Base-by-base conservation (phyloP, 495 filamentous ascomycete genomes). In the Chaetomium fimeti region DNA sequence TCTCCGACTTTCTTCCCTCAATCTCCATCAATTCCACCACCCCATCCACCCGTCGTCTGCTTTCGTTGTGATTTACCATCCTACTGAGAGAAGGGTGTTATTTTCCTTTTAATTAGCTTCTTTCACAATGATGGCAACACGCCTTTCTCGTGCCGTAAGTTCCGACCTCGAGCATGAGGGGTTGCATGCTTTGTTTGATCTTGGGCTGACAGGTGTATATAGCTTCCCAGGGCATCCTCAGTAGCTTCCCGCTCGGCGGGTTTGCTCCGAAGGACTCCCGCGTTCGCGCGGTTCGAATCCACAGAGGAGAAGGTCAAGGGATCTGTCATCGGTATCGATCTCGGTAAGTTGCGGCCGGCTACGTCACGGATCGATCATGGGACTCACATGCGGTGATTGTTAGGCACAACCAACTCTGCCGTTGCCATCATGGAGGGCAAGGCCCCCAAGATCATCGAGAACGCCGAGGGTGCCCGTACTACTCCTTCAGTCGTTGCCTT, bases 361-460 rank as follows among this genome's bases (percentile, higher is more conserved):
- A 42, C 55, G 18, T 57, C 36, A 64, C 57, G 56, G 36, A 38
- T 51, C 12, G 47, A 27, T 57, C 56, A 57, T 45, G 66, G 66
- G 63, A 69, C 68, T 77, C 76, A 36, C 32, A 73, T 71, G 65
- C 57, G 2, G 25, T 15, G 13, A 25, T 29, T 45, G 18, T 28
- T 29, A 94, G 91, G 91, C 71, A 98, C 94, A 75, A 98, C 94
- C 68, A 98, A 98, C 86, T 98, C 94, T 40, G 94, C 94, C 54
- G 94, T 98, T 60, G 93, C 92, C 70, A 81, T 98, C 58, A 97
- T 98, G 91, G 94, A 98, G 84, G 94, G 94, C 75, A 96, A 94
- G 83, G 77, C 83, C 25, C 91, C 94, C 61, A 91, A 88, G 78
- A 97, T 98, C 73, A 98, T 98, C 77, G 94, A 98, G 81, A 98